Conservation (phyloP, 1,284 basidiomycete genomes). For the Malassezia nana region DNA sequence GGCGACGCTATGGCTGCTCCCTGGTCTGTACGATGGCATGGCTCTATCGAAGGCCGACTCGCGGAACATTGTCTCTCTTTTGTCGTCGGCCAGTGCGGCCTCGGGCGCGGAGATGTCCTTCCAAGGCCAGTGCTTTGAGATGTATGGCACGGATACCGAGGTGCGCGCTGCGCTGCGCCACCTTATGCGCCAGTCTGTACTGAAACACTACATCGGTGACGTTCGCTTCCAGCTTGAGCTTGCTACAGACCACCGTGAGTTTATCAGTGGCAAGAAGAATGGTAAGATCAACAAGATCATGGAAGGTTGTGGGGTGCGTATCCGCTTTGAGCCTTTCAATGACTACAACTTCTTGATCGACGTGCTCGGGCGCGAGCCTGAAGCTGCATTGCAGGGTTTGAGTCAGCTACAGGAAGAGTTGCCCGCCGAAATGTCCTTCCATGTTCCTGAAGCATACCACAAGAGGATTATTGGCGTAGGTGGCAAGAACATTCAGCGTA, state of each 20-base stretch:
- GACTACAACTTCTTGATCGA: conserved; percentile 98
- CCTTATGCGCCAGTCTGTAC: conserved; percentile 78
- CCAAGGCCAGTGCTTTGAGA: conserved; percentile 94
- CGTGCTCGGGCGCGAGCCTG: conserved; percentile 51
- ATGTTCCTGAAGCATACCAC: conserved; percentile 95
- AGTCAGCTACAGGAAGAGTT: conserved; percentile 87
- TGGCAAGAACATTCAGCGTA: conserved; percentile 93
- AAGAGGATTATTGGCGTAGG: conserved; percentile 99
- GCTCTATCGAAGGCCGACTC: conserved; percentile 71
- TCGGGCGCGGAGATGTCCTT: conserved; percentile 92
- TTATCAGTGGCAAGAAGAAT: conserved; percentile 58
- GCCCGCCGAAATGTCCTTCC: conserved; percentile 97
- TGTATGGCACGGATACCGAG: conserved; percentile 89
- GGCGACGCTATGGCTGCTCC: conserved; percentile 88
- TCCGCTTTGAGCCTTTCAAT: conserved; percentile 98
- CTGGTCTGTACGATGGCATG: conserved; percentile 82
- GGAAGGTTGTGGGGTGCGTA: conserved; percentile 65
- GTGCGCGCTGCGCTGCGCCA: conserved; percentile 74
- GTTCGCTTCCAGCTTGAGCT: conserved; percentile 97
- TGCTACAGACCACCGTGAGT: conserved; percentile 93
- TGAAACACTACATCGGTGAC: conserved; percentile 92
- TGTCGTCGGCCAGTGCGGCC: conserved; percentile 74
- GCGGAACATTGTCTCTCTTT: conserved; percentile 68
- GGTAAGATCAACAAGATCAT: conserved; percentile 54
- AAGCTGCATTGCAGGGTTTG: conserved; percentile 73